Evolutionary conservation across 2,329 filamentous ascomycete species (phyloP).

Genomic region (Plenodomus lindquistii): DNA sequence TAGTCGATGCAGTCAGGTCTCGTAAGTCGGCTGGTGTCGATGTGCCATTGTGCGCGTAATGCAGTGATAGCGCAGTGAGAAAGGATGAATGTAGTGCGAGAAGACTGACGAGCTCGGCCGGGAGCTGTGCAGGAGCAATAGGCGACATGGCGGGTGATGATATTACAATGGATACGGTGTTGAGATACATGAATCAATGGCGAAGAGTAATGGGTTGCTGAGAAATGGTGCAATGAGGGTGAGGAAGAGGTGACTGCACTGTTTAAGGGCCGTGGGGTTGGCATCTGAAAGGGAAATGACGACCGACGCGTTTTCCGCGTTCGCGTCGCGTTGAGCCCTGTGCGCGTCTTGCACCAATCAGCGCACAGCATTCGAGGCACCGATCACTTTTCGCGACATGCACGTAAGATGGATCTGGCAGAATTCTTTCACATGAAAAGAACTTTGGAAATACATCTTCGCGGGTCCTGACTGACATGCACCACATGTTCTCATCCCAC

Average conservation of each 20-base stretch:
- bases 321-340: constrained; percentile 29
- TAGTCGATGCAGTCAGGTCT: constrained; percentile 46
- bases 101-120: constrained; percentile 49
- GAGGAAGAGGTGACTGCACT: constrained; percentile 15
- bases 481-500: too few relatives aligned
- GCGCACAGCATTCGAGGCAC: background rate
- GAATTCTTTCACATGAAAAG: too few relatives aligned
- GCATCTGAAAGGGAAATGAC: constrained; percentile 26
- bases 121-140: constrained; percentile 40
- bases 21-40: constrained; percentile 49
- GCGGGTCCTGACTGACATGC: too few relatives aligned
- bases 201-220: constrained; percentile 11
- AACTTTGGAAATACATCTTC: too few relatives aligned
- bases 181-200: constrained; percentile 26
- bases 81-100: constrained; percentile 53
- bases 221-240: constrained; percentile 10
- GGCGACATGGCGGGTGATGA: constrained; percentile 34
- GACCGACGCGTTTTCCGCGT: constrained; percentile 28
- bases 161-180: constrained; percentile 22
- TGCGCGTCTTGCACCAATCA: constrained; percentile 20
- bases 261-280: constrained; percentile 36
- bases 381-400: background rate
- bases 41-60: constrained; percentile 55
- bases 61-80: constrained; percentile 53
- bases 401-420: too few relatives aligned